Evolutionary conservation across 192 early-diverging fungal genomes (phyloP), one percentile per base, ranked within the genome.

Genomic region (Nowakowskiella sp.): DNA sequence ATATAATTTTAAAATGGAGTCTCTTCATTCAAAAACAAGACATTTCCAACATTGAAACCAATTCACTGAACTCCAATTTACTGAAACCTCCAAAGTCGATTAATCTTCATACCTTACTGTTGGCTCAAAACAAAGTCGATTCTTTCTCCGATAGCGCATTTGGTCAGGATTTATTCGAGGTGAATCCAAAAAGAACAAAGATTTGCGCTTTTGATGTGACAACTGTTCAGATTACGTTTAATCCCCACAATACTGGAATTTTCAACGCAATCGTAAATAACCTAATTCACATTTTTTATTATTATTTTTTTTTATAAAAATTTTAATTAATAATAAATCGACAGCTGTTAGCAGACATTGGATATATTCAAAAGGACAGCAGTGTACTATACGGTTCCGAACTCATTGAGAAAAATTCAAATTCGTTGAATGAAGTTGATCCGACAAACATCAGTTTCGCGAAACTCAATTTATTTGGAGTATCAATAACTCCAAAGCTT

Each of bases 311-410:
- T n/a, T n/a, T n/a, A n/a, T n/a, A n/a, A n/a, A n/a, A n/a, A n/a
- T n/a, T n/a, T n/a, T n/a, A n/a, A n/a, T n/a, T n/a, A n/a, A n/a
- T n/a, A n/a, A n/a, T n/a, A n/a, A n/a, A n/a, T n/a, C n/a, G n/a
- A n/a, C n/a, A n/a, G n/a, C n/a, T n/a, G n/a, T n/a, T 70, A 2
- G 67, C 73, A 23, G 73, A 76, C 49, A 62, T 76, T 51, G 65
- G 65, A 4, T 76, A 76, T 48, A 51, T 68, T 24, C 63, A 71
- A 50, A 24, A 47, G 24, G 65, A 62, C 42, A 66, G 68, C 6
- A 31, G n/a, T 7, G 30, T 66, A 6, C 43, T 47, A 36, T 67
- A 57, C 33, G 61, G n/a, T n/a, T n/a, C n/a, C n/a, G n/a, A n/a
- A n/a, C n/a, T n/a, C n/a, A n/a, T n/a, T n/a, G n/a, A n/a, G n/a